Base-by-base conservation (phyloP, 75 land plant genomes). In the Pinus albicaulis region DNA sequence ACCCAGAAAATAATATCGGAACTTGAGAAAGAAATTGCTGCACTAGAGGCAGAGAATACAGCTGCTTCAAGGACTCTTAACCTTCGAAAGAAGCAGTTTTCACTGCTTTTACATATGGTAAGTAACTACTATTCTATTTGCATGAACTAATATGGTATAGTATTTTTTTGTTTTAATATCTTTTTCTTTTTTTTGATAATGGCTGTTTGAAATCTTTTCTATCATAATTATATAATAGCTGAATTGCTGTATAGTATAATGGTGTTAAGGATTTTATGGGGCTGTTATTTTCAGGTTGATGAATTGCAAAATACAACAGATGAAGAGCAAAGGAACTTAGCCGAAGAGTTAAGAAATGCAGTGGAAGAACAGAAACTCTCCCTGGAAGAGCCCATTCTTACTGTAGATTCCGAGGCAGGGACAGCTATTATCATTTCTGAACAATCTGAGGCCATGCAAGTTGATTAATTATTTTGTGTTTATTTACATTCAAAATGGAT, bases 51-150 rank as follows among this genome's bases (percentile, higher is more conserved):
- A 38, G 98, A 94, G 79, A 92, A 97, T 76, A 81, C 87, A 58
- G 89, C 88, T 48, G 82, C 90, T 56, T 83, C 90, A 23, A 84
- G 92, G 65, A 86, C 89, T 16, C 78, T 97, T 58, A 98, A 97
- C 59, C 89, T 97, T 66, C 84, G 98, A 44, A 92, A 91, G 82
- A 97, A 97, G 72, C 99, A 97, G 70, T 94, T 97, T 71, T 85
- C 95, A 65, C 93, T 97, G 71, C 87, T 97, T 56, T 70, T 97
- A 79, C 93, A 97, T 83, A 93, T 93, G 91, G 99, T 97, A 1
- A 31, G 0, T 31, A 31, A 31, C 31, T 31, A 31, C 1, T 31
- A 31, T 31, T 31, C 31, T 31, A 31, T 31, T 31, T 31, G 31
- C 31, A 31, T 31, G 31, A 31, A 31, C 31, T 31, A 31, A 31